Evolutionary conservation across 768 basidiomycete species (phyloP), one percentile per base, ranked within the genome.

Genomic region (Xerocomus brunneocitrinus): DNA sequence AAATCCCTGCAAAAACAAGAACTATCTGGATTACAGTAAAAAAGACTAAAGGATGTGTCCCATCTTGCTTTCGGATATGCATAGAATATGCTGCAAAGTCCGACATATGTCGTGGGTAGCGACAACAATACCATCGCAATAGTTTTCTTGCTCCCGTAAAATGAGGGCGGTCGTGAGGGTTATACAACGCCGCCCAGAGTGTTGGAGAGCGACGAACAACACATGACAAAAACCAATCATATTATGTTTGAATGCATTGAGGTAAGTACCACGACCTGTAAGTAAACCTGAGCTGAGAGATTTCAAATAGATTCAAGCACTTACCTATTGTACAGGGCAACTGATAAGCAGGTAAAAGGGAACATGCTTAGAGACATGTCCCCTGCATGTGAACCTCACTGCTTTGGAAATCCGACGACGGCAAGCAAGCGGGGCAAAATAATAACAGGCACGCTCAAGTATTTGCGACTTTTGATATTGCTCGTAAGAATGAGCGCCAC

Each of bases 141-240:
- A 25, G 5, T 69, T 56, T 59, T 91, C 66, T 95, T 74, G 92
- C 91, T 95, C 87, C 79, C 83, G 70, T 91, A 90, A 95, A 95
- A 95, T 95, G 87, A 93, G 91, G 82, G 85, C 84, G 80, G 75
- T 75, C 88, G 87, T 84, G 85, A 92, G 68, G 71, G 67, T 66
- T 62, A 54, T 69, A 55, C 60, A 62, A 83, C 86, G 86, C 80
- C 82, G 83, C 80, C 86, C 93, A 95, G 93, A 95, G 93, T 95
- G 93, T 95, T 81, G 81, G 80, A 80, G 91, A 95, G 92, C 93
- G 67, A 50, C 27, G 3, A 34, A 28, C 14, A 24, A 5, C 14
- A 51, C 22, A 25, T 4, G 27, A 8, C 8, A 8, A 35, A 35
- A 49, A 32, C 12, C 32, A 5, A 12, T 50, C 2, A 35, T 27